Conservation (phyloP, 2,329 filamentous ascomycete species). For the Dothiorella sarmentorum region DNA sequence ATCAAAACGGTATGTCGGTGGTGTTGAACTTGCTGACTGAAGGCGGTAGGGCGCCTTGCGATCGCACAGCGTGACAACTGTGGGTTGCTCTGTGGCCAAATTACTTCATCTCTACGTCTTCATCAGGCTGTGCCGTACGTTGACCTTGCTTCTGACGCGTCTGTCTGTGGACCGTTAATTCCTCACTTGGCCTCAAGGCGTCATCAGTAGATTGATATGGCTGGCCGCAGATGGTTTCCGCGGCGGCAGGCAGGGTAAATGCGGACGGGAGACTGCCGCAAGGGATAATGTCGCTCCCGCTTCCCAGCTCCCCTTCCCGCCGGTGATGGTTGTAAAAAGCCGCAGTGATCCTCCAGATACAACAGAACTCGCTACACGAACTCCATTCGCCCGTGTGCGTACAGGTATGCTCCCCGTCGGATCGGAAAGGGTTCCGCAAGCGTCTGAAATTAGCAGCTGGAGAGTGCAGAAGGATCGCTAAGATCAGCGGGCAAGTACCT, state of each 20-base stretch:
- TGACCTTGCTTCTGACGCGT: not conserved
- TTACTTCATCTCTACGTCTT: not conserved
- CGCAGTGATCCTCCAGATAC: not conserved
- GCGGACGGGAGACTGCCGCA: not conserved
- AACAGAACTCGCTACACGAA: not conserved
- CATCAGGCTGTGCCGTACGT: not conserved
- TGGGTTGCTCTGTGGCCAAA: not conserved
- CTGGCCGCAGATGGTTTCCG: not conserved
- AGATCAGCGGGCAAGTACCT: not conserved
- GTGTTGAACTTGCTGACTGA: conserved; percentile 13
- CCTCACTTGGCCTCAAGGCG: not conserved
- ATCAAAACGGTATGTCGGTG: conserved; percentile 10
- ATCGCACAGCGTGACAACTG: not conserved
- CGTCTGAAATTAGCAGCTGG: not conserved
- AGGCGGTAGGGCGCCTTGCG: conserved; percentile 4
- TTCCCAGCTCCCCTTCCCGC: not conserved
- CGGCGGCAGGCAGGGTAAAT: not conserved
- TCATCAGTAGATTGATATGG: not conserved
- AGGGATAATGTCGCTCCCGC: not conserved
- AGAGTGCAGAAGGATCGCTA: not conserved
- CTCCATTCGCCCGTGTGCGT: not conserved
- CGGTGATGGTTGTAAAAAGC: not conserved
- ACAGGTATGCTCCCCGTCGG: not conserved
- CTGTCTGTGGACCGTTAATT: not conserved
- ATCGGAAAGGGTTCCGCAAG: not conserved